Evolutionary conservation across 164 flowering plant genomes (phyloP).

Genomic region (Santalum album): DNA sequence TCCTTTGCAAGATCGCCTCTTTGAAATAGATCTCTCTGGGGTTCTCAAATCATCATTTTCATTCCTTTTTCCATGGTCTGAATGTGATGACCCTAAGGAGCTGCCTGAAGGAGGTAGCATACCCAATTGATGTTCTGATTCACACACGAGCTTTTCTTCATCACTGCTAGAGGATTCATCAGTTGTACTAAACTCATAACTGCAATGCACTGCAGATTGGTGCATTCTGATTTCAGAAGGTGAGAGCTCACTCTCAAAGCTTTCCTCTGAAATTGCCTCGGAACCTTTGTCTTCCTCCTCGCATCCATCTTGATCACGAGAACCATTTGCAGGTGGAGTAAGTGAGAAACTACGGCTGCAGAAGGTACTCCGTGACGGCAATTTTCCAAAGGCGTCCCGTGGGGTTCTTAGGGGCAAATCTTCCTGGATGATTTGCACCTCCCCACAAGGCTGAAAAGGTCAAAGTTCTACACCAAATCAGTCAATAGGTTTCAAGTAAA

Average conservation of each 20-base stretch:
- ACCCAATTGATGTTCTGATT: slow-evolving; percentile 19
- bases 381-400: slow-evolving; percentile 58
- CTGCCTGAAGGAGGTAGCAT: slow-evolving; percentile 16
- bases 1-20: slow-evolving; percentile 14
- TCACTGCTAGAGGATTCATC: slow-evolving; percentile 62
- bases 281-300: slow-evolving; percentile 39
- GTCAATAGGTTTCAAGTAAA: background rate
- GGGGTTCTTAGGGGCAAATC: slow-evolving; percentile 80
- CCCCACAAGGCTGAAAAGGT: slow-evolving; percentile 61
- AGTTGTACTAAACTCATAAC: slow-evolving; percentile 22
- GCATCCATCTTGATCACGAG: slow-evolving; percentile 16
- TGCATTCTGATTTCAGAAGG: slow-evolving; percentile 45
- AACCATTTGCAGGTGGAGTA: slow-evolving; percentile 13
- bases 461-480: slow-evolving; percentile 6
- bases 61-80: slow-evolving; percentile 12
- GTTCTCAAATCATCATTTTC: slow-evolving; percentile 14
- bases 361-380: slow-evolving; percentile 30
- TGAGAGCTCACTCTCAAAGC: slow-evolving; percentile 69
- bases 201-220: slow-evolving; percentile 37
- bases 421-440: slow-evolving; percentile 78
- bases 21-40: too few relatives aligned
- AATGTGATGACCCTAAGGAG: slow-evolving; percentile 17
- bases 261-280: slow-evolving; percentile 50
- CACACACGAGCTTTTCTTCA: slow-evolving; percentile 34
- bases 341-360: slow-evolving; percentile 10